Base-by-base conservation (phyloP, 1,139 yeast genomes). In the Taphrina deformans region DNA sequence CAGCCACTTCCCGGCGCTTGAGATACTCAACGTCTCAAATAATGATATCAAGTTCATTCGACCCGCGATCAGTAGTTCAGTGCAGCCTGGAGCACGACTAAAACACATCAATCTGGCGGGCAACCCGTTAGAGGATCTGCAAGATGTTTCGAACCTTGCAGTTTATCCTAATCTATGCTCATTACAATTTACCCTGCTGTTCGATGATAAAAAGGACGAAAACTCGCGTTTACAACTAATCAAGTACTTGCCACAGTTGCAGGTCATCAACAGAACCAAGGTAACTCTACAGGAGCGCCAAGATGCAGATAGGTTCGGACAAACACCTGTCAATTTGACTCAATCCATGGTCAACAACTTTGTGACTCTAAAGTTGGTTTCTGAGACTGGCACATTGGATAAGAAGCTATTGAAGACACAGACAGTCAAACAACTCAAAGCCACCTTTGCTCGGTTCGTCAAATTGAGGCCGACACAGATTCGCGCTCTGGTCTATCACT, bases 281-380 rank as follows among this genome's bases (percentile, higher is more conserved):
- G 45, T 59, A 50, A 59, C 63, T 7, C 50, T 16, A 31, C 63
- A 59, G 29, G 63, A 59, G 40, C 56, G 63, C n/a, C 50, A 59
- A 27, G 63, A 59, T 50, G 63, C 63, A n/a, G 48, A 21, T 1
- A 23, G 26, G 12, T 23, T 48, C 10, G 63, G 45, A 26, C 40
- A 18, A 16, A 16, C 63, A 16, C 27, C 41, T 6, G 16, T 14
- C 21, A 31, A 18, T 10, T 9, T 33, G 18, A 21, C 40, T 3
- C 29, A 24, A 12, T 7, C 35, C 35, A 38, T 59, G 50, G 16
- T 33, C 18, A 21, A 59, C 35, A 52, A 59, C 27, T 24, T 59
- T n/a, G 16, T 48, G 18, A 26, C 55, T 5, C 21, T 59, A 23
- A 50, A 27, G 18, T 40, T 59, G n/a, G 51, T 35, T n/a, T 50